Evolutionary conservation across 495 filamentous ascomycete species (phyloP), one percentile per base, ranked within the genome.

Genomic region (Massariosphaeria phaeospora): DNA sequence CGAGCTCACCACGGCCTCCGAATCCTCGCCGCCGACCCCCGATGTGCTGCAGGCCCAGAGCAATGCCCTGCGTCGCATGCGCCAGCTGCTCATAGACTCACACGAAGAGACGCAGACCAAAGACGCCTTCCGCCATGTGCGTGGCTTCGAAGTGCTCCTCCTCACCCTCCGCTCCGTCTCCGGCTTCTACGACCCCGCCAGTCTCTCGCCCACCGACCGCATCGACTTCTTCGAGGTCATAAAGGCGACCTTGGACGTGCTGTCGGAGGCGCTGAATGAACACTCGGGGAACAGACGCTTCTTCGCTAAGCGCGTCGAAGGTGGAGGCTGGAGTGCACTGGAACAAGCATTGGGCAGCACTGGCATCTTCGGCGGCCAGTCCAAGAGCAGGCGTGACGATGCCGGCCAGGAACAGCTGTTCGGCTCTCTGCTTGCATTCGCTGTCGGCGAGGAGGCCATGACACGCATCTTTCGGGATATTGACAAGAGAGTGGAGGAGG

Each of bases 201-300:
- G 76, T 24, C 70, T 80, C 29, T 79, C 74, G n/a, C 67, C 75
- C 26, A 70, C 79, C 18, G 82, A 88, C 55, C 79, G 79, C 46
- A 75, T 74, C 38, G 73, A 73, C 38, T 74, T 87, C 44, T 79
- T 93, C 64, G 77, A 83, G 23, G 71, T 96, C 21, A 71, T 88
- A 34, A 84, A 87, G 68, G 79, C 79, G 46, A 71, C 81, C 10
- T 75, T 97, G 34, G 77, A 78, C 48, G 79, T 89, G 12, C 66
- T 97, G 34, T 82, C 86, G 1, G 84, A 89, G 44, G 82, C 83
- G 23, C 78, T 96, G 62, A 80, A 82, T 40, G 81, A 82, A 15
- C 90, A 97, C 70, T 77, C 83, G 52, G 91, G 90, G 11, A 98
- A 97, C 71, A 76, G 82, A 55, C 81, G 85, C 52, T 95, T 91